Evolutionary conservation across 345 rosid genomes (phyloP).

Genomic region (Gynandropsis gynandra): DNA sequence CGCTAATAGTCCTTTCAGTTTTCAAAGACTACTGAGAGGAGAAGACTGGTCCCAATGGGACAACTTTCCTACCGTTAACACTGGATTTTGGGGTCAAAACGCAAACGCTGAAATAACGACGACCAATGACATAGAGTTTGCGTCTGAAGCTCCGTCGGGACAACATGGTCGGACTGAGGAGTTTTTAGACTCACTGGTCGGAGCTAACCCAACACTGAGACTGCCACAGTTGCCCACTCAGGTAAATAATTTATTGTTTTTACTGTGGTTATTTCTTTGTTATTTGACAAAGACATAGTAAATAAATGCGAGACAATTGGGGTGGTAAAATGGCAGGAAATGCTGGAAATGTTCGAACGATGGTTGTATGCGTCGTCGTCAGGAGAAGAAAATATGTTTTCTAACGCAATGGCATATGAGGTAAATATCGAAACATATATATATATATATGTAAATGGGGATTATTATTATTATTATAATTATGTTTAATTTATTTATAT

Average conservation of each 20-base stretch:
- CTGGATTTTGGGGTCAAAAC: neutral
- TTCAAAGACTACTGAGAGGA: conserved; percentile 12
- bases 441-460: too few relatives aligned
- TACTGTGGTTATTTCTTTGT: too few relatives aligned
- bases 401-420: conserved; percentile 1
- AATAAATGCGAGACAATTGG: neutral
- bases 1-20: conserved; percentile 13
- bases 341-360: neutral
- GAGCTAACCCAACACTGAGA: too few relatives aligned
- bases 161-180: too few relatives aligned
- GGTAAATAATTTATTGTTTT: too few relatives aligned
- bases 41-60: conserved; percentile 22
- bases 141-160: too few relatives aligned
- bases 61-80: conserved; percentile 12
- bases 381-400: neutral
- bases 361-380: neutral
- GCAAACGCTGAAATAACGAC: conserved; percentile 3
- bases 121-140: too few relatives aligned
- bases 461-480: too few relatives aligned
- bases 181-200: too few relatives aligned
- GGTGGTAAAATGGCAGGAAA: conserved; percentile 9
- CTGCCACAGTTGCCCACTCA: too few relatives aligned
- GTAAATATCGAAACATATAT: neutral
- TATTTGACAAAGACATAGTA: too few relatives aligned
- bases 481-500: too few relatives aligned